Conservation (phyloP, 2,329 filamentous ascomycete species). For the Sclerotinia borealis region DNA sequence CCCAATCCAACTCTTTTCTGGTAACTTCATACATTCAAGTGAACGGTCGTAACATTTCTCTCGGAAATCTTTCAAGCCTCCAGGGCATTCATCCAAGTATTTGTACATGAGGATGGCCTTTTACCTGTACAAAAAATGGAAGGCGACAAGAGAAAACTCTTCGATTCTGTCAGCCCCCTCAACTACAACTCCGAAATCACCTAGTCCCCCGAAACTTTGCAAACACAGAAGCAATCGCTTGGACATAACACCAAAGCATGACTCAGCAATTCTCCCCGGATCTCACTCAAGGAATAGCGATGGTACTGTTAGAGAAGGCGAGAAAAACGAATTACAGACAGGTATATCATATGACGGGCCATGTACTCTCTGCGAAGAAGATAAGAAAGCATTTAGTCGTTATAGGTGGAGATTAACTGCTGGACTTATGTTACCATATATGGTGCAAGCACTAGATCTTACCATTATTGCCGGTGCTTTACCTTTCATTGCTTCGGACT, state of each 20-base stretch:
- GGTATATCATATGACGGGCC: neutral
- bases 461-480: conserved; percentile 58
- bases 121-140: conserved; percentile 9
- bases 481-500: conserved; percentile 58
- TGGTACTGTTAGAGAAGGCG: neutral
- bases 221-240: neutral
- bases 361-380: conserved; percentile 22
- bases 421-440: conserved; percentile 54
- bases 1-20: too few species aligned
- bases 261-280: neutral
- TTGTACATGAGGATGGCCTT: neutral
- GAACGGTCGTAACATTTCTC: neutral
- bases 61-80: neutral
- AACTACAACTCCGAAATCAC: neutral
- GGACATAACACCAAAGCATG: neutral
- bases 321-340: neutral
- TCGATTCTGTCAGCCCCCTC: neutral
- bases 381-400: conserved; percentile 33
- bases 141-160: neutral
- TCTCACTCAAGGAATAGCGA: neutral
- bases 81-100: neutral
- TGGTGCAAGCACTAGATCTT: conserved; percentile 55
- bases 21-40: neutral
- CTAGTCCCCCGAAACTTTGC: neutral
- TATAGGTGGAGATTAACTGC: conserved; percentile 55